Evolutionary conservation across 352 stramenopile species (phyloP), one percentile per base, ranked within the genome.

Genomic region (Blastocystis sp.): DNA sequence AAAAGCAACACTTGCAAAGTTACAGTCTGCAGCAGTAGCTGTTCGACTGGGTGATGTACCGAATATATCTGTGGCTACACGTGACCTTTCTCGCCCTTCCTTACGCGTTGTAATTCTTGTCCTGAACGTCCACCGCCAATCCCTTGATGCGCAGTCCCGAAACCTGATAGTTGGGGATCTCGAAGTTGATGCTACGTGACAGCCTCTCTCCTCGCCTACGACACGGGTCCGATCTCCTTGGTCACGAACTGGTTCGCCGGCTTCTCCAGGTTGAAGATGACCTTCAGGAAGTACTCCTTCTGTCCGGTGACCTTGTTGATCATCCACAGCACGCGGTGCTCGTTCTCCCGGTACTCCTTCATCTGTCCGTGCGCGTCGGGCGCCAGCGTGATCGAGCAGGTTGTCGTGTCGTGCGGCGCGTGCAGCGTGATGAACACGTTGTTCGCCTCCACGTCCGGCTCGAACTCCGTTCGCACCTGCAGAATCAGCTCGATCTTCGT

Each of bases 101-200:
- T 27, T 79, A 79, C 67, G 97, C 96, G 87, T 94, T 96, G 90
- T 98, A 98, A 87, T 94, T 96, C 67, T 94, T 95, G 88, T 97
- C 94, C 87, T 96, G 92, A 86, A 98, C 95, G 0, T 94, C 94
- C 88, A 99, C 98, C 87, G 94, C 92, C 86, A 99, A 88, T 89
- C 98, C 98, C 71, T 94, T 92, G 87, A 98, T 94, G 88, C 98
- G 94, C 63, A 99, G 90, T 89, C 94, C 96, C 69, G 94, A 98
- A 49, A 97, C 97, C 92, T 97, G 98, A 90, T 97, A 98, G 94
- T 98, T 99, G 69, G 96, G 96, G 84, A 99, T 98, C 89, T 98
- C 95, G 92, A 98, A 99, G 88, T 95, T 96, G 91, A 98, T 96
- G 86, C 76, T 63, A 86, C 21, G 34, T 73, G 38, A 40, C 71